Evolutionary conservation across 257 asterid species (phyloP), one percentile per base, ranked within the genome.

Genomic region (Solanum chaucha): DNA sequence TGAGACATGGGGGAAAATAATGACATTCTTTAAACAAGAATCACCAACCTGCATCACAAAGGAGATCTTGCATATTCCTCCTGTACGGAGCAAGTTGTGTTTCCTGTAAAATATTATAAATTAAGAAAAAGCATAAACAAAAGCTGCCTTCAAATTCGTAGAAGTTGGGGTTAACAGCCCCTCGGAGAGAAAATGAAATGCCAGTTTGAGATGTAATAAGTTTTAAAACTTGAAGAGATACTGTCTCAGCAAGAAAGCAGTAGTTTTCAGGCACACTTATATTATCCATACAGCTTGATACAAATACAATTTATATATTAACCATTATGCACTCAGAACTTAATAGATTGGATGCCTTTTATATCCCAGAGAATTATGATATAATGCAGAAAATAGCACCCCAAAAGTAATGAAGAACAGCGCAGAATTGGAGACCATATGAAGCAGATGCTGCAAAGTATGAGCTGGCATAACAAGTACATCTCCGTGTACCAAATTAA

Each of bases 31-130:
- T 81, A 81, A 17, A 30, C 85, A 81, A 28, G 40, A 81, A 48
- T 22, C 68, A 67, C 73, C 46, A 88, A 96, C 99, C 98, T 88
- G 99, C 93, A 90, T 97, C 99, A 88, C 99, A 97, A n/a, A 97
- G 97, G 89, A 95, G 96, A 92, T 97, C 99, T 92, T 97, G 99
- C 96, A 94, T 94, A 88, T 97, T 97, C 92, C 99, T 95, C 85
- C 96, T 92, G 46, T 94, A 95, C 41, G 99, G 99, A 89, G 94
- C 94, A 88, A 97, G 97, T 88, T 97, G 99, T 14, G 98, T 95
- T 93, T 97, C 99, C 98, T 97, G 90, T 26, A 46, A 17, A 82
- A 65, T 68, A 20, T 82, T 72, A 73, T 51, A 35, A 64, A 87
- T 59, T 51, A 24, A 48, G 10, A 51, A 48, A 78, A 46, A 28